A percentile compares a stretch with the other conserved stretches of the same genome.
These are phyloP conservation scores for Candida sojae DNA, from an alignment of 1,139 yeast species.

Conservation along the genomic window DNA sequence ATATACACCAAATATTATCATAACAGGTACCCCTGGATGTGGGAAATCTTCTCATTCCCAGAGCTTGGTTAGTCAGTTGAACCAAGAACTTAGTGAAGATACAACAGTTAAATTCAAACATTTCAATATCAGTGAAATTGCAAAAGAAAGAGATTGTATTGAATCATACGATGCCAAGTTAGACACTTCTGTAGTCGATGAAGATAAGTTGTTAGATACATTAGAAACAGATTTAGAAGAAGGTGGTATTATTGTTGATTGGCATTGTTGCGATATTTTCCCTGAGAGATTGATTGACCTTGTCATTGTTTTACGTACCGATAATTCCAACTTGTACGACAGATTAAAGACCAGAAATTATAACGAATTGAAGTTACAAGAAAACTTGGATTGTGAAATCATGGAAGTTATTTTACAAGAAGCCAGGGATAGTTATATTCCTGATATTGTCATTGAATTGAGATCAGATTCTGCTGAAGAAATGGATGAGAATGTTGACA, in stretches of 20 bases:
- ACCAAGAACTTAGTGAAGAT: constrained; percentile 19
- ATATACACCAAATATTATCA: constrained; percentile 72
- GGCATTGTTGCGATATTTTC: constrained; percentile 97
- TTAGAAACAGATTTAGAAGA: constrained; percentile 74
- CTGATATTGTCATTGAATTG: constrained; percentile 80
- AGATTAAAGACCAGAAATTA: constrained; percentile 76
- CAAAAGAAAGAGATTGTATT: constrained; percentile 73
- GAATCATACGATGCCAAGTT: constrained; percentile 85
- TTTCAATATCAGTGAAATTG: constrained; percentile 76
- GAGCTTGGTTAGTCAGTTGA: constrained; percentile 53
- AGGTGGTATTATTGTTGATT: constrained; percentile 89
- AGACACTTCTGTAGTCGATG: constrained; percentile 89
- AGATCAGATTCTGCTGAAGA: constrained; percentile 72
- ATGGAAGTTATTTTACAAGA: constrained; percentile 91
- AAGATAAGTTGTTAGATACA: constrained; percentile 80
- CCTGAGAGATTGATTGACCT: constrained; percentile 92
- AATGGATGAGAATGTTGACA: constrained; percentile 75
- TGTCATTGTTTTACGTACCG: constrained; percentile 84
- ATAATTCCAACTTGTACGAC: constrained; percentile 70
- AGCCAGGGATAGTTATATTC: constrained; percentile 78
- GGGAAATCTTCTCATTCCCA: constrained; percentile 90
- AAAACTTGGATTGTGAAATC: constrained; percentile 93
- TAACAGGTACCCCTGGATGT: constrained; percentile 98
- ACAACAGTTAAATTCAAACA: constrained; percentile 41
- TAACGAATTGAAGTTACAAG: constrained; percentile 78